Evolutionary conservation across 257 asterid genomes (phyloP).

Genomic region (Rhazya stricta): DNA sequence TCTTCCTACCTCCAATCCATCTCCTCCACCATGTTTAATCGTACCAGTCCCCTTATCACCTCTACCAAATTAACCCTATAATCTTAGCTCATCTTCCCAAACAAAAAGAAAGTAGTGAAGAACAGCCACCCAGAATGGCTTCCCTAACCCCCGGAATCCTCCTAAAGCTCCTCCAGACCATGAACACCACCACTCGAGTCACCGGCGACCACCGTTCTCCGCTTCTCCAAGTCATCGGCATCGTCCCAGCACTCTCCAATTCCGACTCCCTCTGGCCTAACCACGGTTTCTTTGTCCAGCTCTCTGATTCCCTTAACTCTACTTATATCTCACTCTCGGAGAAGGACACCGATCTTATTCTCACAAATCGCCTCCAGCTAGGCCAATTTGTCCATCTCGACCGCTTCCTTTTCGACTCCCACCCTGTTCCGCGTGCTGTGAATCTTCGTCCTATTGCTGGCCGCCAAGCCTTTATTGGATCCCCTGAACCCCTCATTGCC

Average conservation of each 20-base stretch:
- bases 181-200: slow-evolving; percentile 70
- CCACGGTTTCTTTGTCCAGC: slow-evolving; percentile 81
- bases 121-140: slow-evolving; percentile 45
- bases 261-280: slow-evolving; percentile 73
- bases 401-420: slow-evolving; percentile 60
- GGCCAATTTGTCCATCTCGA: slow-evolving; percentile 89
- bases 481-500: slow-evolving; percentile 75
- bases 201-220: slow-evolving; percentile 98
- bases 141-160: slow-evolving; percentile 84
- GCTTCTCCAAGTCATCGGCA: slow-evolving; percentile 85
- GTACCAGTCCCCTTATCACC: not conserved
- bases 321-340: slow-evolving; percentile 90
- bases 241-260: slow-evolving; percentile 77
- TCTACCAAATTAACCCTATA: not conserved
- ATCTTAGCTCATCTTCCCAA: not conserved
- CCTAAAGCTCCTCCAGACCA: slow-evolving; percentile 76
- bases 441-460: slow-evolving; percentile 79
- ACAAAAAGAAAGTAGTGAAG: not conserved
- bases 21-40: slow-evolving; percentile 10
- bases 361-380: slow-evolving; percentile 75
- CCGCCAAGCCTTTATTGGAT: slow-evolving; percentile 66
- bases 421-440: slow-evolving; percentile 63
- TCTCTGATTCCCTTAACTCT: slow-evolving; percentile 86
- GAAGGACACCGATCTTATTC: slow-evolving; percentile 71
- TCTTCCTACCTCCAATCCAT: not conserved